Evolutionary conservation across 192 early-diverging fungal species (phyloP).

Genomic region (Coemansia sp.): DNA sequence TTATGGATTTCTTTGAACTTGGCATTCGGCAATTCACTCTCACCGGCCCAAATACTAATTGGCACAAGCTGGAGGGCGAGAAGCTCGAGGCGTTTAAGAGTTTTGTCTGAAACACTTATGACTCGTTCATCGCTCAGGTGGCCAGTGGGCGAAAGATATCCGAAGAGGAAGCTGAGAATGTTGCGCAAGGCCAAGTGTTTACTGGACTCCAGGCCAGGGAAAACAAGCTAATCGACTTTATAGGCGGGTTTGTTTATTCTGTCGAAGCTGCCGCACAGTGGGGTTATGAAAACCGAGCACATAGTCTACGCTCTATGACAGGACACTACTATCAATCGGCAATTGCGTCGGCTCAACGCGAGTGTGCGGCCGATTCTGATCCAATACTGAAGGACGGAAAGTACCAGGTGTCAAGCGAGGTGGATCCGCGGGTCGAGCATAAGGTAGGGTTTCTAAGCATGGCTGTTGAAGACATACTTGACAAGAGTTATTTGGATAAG

Average conservation of each 20-base stretch:
- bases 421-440: not conserved
- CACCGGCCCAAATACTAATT: conserved; percentile 56
- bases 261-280: conserved; percentile 46
- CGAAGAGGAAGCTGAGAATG: conserved; percentile 56
- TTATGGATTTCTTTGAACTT: conserved; percentile 55
- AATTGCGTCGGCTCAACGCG: not conserved
- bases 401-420: not conserved
- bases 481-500: not conserved
- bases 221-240: conserved; percentile 66
- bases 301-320: not conserved
- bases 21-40: conserved; percentile 9
- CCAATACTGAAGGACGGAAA: not conserved
- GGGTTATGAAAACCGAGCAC: conserved; percentile 9
- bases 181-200: conserved; percentile 70
- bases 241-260: conserved; percentile 61
- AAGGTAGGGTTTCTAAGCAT: not conserved
- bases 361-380: not conserved
- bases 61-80: conserved; percentile 55
- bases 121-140: conserved; percentile 62
- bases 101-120: conserved; percentile 60
- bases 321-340: conserved; percentile 6
- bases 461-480: not conserved
- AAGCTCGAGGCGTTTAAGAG: conserved; percentile 58
- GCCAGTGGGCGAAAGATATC: conserved; percentile 61
- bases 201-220: conserved; percentile 63